Conservation (phyloP, 2,329 filamentous ascomycete genomes). For the Aspergillus fischeri region DNA sequence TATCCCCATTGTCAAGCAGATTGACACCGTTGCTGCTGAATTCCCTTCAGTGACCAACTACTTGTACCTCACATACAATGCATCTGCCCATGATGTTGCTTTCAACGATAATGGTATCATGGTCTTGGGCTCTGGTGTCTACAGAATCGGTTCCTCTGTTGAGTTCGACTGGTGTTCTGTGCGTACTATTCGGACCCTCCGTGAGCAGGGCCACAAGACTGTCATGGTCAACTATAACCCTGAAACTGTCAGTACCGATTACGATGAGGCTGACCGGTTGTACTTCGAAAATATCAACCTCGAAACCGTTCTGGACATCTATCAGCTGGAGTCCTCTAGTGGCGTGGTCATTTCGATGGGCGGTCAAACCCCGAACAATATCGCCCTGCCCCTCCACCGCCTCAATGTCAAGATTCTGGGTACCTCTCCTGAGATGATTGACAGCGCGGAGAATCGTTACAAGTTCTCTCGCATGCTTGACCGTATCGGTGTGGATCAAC, state of each 20-base stretch:
- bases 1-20: slow-evolving; percentile 90
- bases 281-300: slow-evolving; percentile 96
- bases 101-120: slow-evolving; percentile 92
- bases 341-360: slow-evolving; percentile 95
- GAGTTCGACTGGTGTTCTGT: slow-evolving; percentile 99
- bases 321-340: slow-evolving; percentile 75
- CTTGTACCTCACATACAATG: slow-evolving; percentile 94
- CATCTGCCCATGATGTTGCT: slow-evolving; percentile 72
- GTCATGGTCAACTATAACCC: slow-evolving; percentile 96
- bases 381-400: slow-evolving; percentile 82
- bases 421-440: slow-evolving; percentile 98
- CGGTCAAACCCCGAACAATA: slow-evolving; percentile 97
- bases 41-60: slow-evolving; percentile 96
- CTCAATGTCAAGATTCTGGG: slow-evolving; percentile 89
- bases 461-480: slow-evolving; percentile 99
- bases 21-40: slow-evolving; percentile 95
- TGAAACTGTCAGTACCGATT: slow-evolving; percentile 85
- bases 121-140: slow-evolving; percentile 93
- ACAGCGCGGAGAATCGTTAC: slow-evolving; percentile 93
- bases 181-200: slow-evolving; percentile 82
- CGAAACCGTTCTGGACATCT: slow-evolving; percentile 89
- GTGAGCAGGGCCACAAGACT: slow-evolving; percentile 81
- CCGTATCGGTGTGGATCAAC: slow-evolving; percentile 89
- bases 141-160: slow-evolving; percentile 94
- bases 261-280: slow-evolving; percentile 86